Conservation (phyloP, 2,329 filamentous ascomycete species). For the Phialophora verrucosa region DNA sequence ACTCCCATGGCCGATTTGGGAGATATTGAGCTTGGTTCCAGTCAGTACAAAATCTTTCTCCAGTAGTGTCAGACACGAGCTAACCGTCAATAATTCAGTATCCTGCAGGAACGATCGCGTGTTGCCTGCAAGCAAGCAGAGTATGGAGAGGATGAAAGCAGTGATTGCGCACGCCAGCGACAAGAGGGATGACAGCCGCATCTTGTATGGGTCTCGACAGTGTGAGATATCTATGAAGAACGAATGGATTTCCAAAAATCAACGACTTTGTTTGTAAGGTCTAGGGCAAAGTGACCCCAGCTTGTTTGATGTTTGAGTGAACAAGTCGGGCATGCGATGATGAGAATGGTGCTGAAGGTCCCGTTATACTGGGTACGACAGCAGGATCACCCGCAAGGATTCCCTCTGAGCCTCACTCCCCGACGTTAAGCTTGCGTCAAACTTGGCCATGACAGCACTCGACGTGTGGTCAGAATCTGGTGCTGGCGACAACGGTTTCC, state of each 20-base stretch:
- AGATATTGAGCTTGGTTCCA: constrained; percentile 59
- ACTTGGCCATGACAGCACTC: constrained; percentile 16
- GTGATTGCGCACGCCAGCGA: constrained; percentile 58
- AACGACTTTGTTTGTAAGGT: constrained; percentile 2
- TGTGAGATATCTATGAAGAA: constrained; percentile 2
- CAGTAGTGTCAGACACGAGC: constrained; percentile 31
- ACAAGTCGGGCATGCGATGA: neutral
- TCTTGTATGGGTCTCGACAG: constrained; percentile 36
- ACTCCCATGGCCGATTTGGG: constrained; percentile 54
- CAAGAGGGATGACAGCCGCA: constrained; percentile 57
- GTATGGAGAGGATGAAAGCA: constrained; percentile 63
- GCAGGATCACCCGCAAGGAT: neutral
- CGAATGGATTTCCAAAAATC: constrained; percentile 15
- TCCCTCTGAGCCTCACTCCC: constrained; percentile 14
- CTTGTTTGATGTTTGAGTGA: neutral
- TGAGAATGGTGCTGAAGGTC: constrained; percentile 2
- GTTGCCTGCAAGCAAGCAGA: constrained; percentile 67
- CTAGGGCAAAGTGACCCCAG: neutral
- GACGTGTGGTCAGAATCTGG: constrained; percentile 24
- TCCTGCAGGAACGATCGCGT: constrained; percentile 62
- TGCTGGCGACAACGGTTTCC: constrained; percentile 14
- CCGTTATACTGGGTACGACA: constrained; percentile 11
- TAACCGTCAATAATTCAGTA: constrained; percentile 62
- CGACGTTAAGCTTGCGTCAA: constrained; percentile 27
- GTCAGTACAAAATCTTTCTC: constrained; percentile 22